Evolutionary conservation across 257 asterid genomes (phyloP).

Genomic region (Gentiana macrophylla): DNA sequence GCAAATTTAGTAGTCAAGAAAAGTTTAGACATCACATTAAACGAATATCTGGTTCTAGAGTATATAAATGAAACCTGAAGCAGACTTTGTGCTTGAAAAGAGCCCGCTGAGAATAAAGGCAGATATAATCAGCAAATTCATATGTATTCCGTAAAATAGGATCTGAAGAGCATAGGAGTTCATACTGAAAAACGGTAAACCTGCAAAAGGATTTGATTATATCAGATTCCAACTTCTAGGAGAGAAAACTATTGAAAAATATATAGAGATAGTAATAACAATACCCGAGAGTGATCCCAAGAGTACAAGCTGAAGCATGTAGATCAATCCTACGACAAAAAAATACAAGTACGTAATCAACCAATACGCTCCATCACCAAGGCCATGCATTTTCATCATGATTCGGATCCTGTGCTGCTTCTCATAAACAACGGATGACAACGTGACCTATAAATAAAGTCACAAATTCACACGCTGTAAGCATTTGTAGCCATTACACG

Average conservation of each 20-base stretch:
- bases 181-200: constrained; percentile 22
- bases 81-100: constrained; percentile 23
- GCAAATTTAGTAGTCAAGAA: neutral
- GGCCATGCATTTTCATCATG: constrained; percentile 45
- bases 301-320: constrained; percentile 15
- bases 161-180: constrained; percentile 24
- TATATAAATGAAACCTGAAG: constrained; percentile 17
- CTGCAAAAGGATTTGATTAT: constrained; percentile 13
- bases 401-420: constrained; percentile 28
- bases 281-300: constrained; percentile 29
- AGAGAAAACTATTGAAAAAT: neutral
- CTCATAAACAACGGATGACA: constrained; percentile 31
- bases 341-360: constrained; percentile 26
- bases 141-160: constrained; percentile 25
- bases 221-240: neutral
- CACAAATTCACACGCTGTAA: no score
- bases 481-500: no score
- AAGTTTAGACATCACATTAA: neutral
- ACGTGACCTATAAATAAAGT: constrained; percentile 13
- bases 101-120: constrained; percentile 23
- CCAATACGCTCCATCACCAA: constrained; percentile 31
- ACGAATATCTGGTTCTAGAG: no score
- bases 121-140: constrained; percentile 29
- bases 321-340: constrained; percentile 23
- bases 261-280: neutral